Evolutionary conservation across 139 green algal species (phyloP).

Genomic region (Eudorina sp.): DNA sequence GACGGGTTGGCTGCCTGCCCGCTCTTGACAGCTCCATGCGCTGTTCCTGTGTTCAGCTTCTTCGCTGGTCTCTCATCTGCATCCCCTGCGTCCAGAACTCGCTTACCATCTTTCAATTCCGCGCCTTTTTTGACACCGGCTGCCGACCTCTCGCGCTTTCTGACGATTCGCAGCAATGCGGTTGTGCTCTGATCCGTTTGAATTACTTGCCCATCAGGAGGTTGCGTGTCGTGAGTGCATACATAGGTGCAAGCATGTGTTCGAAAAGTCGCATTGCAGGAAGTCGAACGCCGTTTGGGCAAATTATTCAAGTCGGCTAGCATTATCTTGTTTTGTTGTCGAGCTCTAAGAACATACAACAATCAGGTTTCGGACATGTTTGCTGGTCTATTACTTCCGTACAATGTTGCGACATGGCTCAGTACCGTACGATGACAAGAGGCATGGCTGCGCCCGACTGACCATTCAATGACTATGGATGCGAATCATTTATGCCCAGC

Average conservation of each 20-base stretch:
- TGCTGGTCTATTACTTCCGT: no score
- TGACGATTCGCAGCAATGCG: conserved; percentile 14
- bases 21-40: neutral
- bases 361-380: no score
- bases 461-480: no score
- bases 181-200: conserved; percentile 8
- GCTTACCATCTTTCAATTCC: conserved; percentile 1
- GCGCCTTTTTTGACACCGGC: neutral
- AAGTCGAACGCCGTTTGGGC: neutral
- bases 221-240: conserved; percentile 11
- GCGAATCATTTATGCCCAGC: no score
- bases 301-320: neutral
- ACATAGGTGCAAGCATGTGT: conserved; percentile 14
- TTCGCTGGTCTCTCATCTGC: conserved; percentile 14
- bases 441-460: no score
- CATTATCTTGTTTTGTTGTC: no score
- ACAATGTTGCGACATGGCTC: no score
- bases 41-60: neutral
- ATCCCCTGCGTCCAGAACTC: neutral
- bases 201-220: conserved; percentile 8
- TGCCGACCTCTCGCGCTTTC: neutral
- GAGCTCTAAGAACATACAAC: no score
- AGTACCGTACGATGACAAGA: no score
- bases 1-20: neutral
- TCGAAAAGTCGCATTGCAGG: neutral